phyloP scores from a whole-genome alignment of 2,329 filamentous ascomycete species.

The Clonostachys chloroleuca region DNA sequence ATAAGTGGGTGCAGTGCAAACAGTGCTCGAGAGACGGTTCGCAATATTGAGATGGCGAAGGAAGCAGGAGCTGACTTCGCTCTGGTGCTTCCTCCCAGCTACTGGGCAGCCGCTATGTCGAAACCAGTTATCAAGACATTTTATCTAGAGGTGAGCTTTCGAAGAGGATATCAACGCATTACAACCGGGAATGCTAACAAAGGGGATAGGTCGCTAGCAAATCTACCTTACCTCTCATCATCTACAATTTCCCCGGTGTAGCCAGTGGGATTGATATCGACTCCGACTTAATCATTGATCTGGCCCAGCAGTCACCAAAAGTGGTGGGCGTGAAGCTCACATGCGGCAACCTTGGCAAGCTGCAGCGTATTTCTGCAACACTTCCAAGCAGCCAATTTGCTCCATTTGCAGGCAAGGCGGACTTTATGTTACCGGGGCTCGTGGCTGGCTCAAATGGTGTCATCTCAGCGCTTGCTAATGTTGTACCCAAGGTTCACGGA shows the following conservation, averaged over 20 bases:
- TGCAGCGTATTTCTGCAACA: conserved; percentile 58
- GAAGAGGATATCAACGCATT: not conserved
- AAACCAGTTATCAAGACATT: conserved; percentile 62
- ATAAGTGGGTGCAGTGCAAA: conserved; percentile 74
- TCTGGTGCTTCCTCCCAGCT: conserved; percentile 70
- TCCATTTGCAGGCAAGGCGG: conserved; percentile 68
- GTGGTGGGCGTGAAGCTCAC: conserved; percentile 68
- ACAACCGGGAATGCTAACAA: conserved; percentile 10
- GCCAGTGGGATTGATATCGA: conserved; percentile 60
- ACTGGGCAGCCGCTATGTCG: conserved; percentile 66
- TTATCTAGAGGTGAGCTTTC: conserved; percentile 6
- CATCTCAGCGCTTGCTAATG: conserved; percentile 68
- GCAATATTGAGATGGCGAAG: conserved; percentile 64
- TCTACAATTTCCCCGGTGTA: conserved; percentile 67
- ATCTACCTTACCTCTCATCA: conserved; percentile 61
- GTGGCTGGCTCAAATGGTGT: conserved; percentile 67
- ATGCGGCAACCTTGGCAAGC: conserved; percentile 66
- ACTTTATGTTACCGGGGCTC: conserved; percentile 67
- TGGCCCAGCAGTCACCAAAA: conserved; percentile 54
- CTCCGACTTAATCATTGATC: conserved; percentile 55
- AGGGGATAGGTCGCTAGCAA: conserved; percentile 49
- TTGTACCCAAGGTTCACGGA: conserved; percentile 63
- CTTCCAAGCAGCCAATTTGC: conserved; percentile 55
- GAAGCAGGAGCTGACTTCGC: conserved; percentile 70
- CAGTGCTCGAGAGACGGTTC: conserved; percentile 68